Base-by-base conservation (phyloP, 164 flowering plant species). In the Vitis rupestris region DNA sequence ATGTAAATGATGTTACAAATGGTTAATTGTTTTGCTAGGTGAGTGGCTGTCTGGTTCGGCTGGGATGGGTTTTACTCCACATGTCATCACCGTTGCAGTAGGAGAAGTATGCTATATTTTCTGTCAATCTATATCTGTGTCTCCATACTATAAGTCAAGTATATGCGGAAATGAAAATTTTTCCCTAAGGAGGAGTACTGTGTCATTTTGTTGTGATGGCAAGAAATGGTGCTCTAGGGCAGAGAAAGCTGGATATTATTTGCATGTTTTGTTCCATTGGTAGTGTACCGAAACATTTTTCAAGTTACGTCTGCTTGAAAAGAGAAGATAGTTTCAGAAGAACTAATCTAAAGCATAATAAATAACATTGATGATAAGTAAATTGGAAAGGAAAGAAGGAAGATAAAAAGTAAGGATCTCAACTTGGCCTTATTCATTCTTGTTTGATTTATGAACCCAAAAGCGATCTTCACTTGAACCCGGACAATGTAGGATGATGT, bases 21-120 rank as follows among this genome's bases (percentile, higher is more conserved):
- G 51, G 30, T 66, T 37, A 44, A 71, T 47, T 76, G 47, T 80
- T 61, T 78, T 80, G 63, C 67, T 70, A 91, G 97, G 96, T 81
- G 88, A 82, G 71, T 86, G 79, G 85, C 66, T 89, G 69, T 86
- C 90, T 76, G 89, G 87, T 67, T 84, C 92, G 9, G 90, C 96
- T 72, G 98, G 98, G 69, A 83, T 82, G 80, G 90, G 93, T 63
- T 92, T 93, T 78, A 87, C 97, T 70, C 95, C 97, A 23, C 97
- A 94, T 77, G 76, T 91, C 78, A 86, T 94, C 72, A 81, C 84
- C 65, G 76, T 94, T 76, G 80, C 89, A 49, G 68, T 82, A 50
- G 98, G 98, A 75, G 98, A 94, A 85, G 98, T 92, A 91, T 73
- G 86, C 68, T 16, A 16, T 58, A 29, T 55, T 54, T 31, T 75